Conservation (phyloP, 2,329 filamentous ascomycete genomes). For the Xylariaceae sp. region DNA sequence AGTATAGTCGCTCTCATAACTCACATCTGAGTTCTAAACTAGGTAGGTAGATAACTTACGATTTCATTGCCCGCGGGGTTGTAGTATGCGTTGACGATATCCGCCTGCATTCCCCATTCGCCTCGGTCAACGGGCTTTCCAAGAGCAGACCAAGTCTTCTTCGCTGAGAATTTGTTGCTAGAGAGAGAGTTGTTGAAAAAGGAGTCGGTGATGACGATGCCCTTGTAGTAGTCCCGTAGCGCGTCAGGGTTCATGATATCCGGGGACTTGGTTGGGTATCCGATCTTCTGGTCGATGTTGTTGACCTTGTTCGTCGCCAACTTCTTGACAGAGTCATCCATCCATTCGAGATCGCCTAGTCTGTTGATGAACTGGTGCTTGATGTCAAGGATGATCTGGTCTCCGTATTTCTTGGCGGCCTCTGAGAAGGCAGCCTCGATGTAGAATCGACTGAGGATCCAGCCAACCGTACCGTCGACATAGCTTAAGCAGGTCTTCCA, state of each 20-base stretch:
- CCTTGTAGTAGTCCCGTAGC: conserved; percentile 49
- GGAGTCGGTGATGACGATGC: conserved; percentile 44
- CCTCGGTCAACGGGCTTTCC: conserved; percentile 55
- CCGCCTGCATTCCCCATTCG: conserved; percentile 56
- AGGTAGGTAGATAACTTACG: conserved; percentile 24
- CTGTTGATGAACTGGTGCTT: conserved; percentile 56
- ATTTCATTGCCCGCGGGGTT: conserved; percentile 59
- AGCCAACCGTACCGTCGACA: conserved; percentile 55
- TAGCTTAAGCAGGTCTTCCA: conserved; percentile 60
- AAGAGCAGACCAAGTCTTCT: conserved; percentile 49
- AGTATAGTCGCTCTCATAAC: background rate
- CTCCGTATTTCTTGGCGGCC: conserved; percentile 60
- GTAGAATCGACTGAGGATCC: conserved; percentile 67
- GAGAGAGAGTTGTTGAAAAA: conserved; percentile 54
- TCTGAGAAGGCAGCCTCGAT: conserved; percentile 63
- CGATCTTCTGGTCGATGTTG: conserved; percentile 60
- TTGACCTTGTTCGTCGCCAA: conserved; percentile 57
- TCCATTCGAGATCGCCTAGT: conserved; percentile 41
- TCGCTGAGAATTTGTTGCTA: conserved; percentile 39
- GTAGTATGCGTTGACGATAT: conserved; percentile 57
- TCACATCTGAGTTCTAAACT: background rate
- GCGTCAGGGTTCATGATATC: conserved; percentile 52
- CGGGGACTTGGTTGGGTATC: conserved; percentile 57
- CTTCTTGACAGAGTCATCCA: conserved; percentile 58
- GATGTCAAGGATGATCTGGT: conserved; percentile 66